These are phyloP conservation scores for Luffa aegyptiaca DNA, from an alignment of 306 rosid species.

Conservation along the genomic window DNA sequence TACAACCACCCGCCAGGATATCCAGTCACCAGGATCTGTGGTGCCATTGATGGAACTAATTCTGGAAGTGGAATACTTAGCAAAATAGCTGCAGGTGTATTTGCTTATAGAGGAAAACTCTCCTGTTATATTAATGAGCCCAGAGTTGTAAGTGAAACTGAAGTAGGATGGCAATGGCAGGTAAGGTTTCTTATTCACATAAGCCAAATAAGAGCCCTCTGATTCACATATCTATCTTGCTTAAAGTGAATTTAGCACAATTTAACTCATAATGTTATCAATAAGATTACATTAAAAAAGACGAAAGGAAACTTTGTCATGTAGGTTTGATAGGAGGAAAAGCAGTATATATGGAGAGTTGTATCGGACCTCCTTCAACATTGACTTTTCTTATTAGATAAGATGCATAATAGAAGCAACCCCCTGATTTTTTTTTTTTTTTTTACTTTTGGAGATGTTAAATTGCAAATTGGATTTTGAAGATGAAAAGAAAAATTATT, in stretches of 20 bases:
- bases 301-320: neutral
- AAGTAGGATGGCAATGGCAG: slow-evolving; percentile 77
- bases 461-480: neutral
- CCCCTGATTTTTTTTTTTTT: neutral
- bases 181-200: slow-evolving; percentile 18
- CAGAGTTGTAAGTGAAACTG: slow-evolving; percentile 19
- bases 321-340: neutral
- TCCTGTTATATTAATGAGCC: slow-evolving; percentile 41
- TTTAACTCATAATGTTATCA: neutral
- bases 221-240: neutral
- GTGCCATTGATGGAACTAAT: slow-evolving; percentile 43
- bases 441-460: too few species aligned
- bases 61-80: slow-evolving; percentile 20
- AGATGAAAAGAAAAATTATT: neutral
- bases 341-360: neutral
- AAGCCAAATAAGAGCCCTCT: neutral
- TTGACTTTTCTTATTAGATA: neutral
- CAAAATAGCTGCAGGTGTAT: slow-evolving; percentile 52
- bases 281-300: neutral
- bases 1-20: slow-evolving; percentile 44
- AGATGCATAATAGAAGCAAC: neutral
- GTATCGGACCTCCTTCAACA: neutral
- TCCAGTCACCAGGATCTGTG: slow-evolving; percentile 44
- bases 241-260: neutral
- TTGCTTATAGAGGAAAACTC: slow-evolving; percentile 26